phyloP scores from a whole-genome alignment of 2,329 filamentous ascomycete species.

The Celoporthe dispersa region DNA sequence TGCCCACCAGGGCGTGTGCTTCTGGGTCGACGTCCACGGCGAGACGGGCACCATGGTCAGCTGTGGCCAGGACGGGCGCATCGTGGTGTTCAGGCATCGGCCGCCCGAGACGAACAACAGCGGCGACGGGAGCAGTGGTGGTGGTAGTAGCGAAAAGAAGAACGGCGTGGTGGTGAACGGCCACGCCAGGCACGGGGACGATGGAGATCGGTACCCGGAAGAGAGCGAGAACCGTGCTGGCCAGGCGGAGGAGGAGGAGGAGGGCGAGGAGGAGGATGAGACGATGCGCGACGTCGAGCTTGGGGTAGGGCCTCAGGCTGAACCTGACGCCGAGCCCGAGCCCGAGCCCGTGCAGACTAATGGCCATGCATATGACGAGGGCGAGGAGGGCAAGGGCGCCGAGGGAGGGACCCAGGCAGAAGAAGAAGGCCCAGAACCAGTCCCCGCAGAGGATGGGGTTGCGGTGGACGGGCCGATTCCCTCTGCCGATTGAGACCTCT shows the following conservation, averaged over 20 bases:
- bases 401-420: background rate
- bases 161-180: constrained; percentile 2
- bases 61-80: constrained; percentile 58
- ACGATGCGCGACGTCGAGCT: background rate
- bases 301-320: background rate
- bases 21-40: constrained; percentile 66
- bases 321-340: background rate
- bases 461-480: background rate
- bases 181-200: background rate
- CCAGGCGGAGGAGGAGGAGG: background rate
- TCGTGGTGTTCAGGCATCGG: constrained; percentile 51
- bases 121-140: too few relatives aligned
- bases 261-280: background rate
- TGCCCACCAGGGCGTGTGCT: constrained; percentile 62
- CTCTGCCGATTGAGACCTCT: background rate
- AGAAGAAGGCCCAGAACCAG: background rate
- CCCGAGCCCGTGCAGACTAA: background rate
- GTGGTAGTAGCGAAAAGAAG: background rate
- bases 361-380: constrained; percentile 11
- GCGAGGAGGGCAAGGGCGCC: background rate
- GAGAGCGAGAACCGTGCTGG: constrained; percentile 2
- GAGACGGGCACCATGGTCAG: constrained; percentile 56
- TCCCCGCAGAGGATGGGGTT: background rate
- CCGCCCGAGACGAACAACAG: constrained; percentile 10
- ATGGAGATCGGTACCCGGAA: background rate